Conservation (phyloP, 2,329 filamentous ascomycete species). For the Sporothrix brasiliensis region DNA sequence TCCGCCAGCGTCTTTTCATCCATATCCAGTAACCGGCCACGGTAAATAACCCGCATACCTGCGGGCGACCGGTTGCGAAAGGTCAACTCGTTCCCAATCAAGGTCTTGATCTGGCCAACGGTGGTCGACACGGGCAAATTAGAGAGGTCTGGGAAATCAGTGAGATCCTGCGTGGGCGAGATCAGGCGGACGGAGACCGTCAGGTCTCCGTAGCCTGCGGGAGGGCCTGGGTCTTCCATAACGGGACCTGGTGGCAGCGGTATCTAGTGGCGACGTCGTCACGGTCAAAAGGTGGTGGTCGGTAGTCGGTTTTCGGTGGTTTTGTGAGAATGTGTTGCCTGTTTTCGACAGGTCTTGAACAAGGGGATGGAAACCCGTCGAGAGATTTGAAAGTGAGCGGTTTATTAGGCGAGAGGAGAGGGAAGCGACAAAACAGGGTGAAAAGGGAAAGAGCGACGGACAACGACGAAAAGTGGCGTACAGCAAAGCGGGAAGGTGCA, state of each 20-base stretch:
- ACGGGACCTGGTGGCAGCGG: neutral
- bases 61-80: constrained; percentile 21
- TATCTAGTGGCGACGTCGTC: neutral
- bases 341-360: neutral
- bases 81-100: constrained; percentile 28
- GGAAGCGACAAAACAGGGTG: neutral
- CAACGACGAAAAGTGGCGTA: neutral
- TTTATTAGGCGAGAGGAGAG: neutral
- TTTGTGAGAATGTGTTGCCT: neutral
- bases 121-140: constrained; percentile 29
- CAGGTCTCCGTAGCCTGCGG: neutral
- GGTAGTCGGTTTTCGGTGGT: neutral
- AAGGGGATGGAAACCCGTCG: neutral
- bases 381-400: neutral
- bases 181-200: constrained; percentile 32
- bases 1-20: constrained; percentile 30
- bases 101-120: constrained; percentile 29
- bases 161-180: constrained; percentile 31
- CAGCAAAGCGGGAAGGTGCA: constrained; percentile 10
- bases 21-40: constrained; percentile 33
- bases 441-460: neutral
- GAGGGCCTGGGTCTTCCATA: neutral
- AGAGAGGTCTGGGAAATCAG: constrained; percentile 29
- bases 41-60: constrained; percentile 36
- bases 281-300: neutral